Evolutionary conservation across 768 basidiomycete genomes (phyloP).

Genomic region (Agaricus sinodeliciosus): DNA sequence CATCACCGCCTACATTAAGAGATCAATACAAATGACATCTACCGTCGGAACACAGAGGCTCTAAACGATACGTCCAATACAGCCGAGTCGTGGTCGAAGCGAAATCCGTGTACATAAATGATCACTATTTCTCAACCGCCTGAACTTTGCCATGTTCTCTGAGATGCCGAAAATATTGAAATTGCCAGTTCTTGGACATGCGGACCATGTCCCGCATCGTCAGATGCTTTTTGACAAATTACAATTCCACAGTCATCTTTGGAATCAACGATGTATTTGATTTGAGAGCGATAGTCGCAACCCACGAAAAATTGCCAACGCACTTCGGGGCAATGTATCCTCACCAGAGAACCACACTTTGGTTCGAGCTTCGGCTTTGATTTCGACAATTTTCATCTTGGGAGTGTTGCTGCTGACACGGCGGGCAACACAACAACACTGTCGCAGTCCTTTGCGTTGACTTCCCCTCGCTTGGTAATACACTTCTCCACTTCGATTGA

Average conservation of each 20-base stretch:
- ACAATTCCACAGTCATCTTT: slow-evolving; percentile 11
- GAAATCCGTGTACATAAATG: no score
- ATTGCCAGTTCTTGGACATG: no score
- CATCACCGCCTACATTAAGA: no score
- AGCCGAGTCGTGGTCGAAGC: no score
- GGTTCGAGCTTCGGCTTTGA: slow-evolving; percentile 10
- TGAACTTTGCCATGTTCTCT: no score
- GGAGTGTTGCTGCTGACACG: slow-evolving; percentile 6
- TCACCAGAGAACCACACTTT: slow-evolving; percentile 9
- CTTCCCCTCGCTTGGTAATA: slow-evolving; percentile 14
- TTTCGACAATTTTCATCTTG: slow-evolving; percentile 12
- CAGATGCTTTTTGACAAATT: no score
- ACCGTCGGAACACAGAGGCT: no score
- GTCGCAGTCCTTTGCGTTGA: slow-evolving; percentile 6
- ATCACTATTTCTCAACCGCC: no score
- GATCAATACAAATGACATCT: no score
- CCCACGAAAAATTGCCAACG: slow-evolving; percentile 12
- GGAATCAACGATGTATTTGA: slow-evolving; percentile 15
- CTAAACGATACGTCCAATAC: no score
- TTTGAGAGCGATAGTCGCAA: slow-evolving; percentile 14
- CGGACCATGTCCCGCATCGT: no score
- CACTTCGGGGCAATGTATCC: slow-evolving; percentile 12
- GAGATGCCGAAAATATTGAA: no score
- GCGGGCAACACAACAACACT: slow-evolving; percentile 8
- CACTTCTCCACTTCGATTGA: slow-evolving; percentile 13